Base-by-base conservation (phyloP, 1,284 basidiomycete species). In the Sphaerobolus stellatus region DNA sequence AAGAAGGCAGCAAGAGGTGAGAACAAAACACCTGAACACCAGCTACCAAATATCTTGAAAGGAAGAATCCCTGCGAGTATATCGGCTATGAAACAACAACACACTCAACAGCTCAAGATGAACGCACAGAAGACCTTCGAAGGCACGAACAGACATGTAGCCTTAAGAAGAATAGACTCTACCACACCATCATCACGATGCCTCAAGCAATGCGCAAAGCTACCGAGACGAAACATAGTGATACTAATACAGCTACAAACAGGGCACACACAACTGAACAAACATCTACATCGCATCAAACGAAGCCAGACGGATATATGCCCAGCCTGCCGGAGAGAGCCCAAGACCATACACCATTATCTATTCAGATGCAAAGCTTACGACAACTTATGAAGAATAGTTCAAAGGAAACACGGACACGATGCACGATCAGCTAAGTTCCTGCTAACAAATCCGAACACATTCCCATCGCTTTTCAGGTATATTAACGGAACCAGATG, bases 241-340 rank as follows among this genome's bases (percentile, higher is more conserved):
- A 13, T 65, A 0, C 41, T 69, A 0, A 58, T 59, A 1, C 68
- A 71, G 48, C 52, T 71, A 1, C 61, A 64, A 11, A 62, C 66
- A 0, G 66, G 66, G 5, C 66, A 68, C 40, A 57, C 58, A 2
- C 62, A 65, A 0, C 64, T 71, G 4, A 58, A 65, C 34, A 14
- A 50, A 1, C 59, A 70, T 56, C 62, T 70, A 0, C 45, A 62
- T 36, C 48, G 59, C 9, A 65, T 70, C 9, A 20, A 50, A 0
- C 46, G 48, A 11, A 45, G 58, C 6, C 34, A 56, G 24, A 57
- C 58, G 8, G 52, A 58, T 5, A 28, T 43, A 4, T 71, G 69
- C 58, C 62, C 66, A 2, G 30, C 48, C 1, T 71, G 69, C 57
- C 22, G 45, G n/a, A n/a, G n/a, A n/a, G n/a, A n/a, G n/a, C 28